A percentile compares a stretch with the other conserved stretches of the same genome.
Evolutionary conservation across 2,329 filamentous ascomycete genomes (phyloP).

Genomic region (Fusarium longipes): DNA sequence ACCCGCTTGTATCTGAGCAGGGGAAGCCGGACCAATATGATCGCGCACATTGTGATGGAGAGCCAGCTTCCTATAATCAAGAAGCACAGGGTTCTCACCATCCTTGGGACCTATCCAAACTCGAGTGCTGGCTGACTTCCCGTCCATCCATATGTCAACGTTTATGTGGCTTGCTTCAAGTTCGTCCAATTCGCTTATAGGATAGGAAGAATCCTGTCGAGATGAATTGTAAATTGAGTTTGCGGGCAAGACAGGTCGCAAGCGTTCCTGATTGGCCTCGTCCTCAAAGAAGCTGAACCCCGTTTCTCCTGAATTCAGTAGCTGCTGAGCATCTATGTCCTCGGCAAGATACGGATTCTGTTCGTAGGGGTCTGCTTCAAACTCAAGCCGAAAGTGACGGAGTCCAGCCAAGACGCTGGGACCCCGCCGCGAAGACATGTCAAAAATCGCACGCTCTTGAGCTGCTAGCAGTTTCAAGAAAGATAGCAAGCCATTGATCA

Average conservation of each 20-base stretch:
- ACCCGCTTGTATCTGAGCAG: constrained; percentile 62
- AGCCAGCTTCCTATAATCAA: constrained; percentile 61
- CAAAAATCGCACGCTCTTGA: constrained; percentile 62
- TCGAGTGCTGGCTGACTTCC: constrained; percentile 36
- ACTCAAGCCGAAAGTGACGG: constrained; percentile 65
- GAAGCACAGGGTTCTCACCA: constrained; percentile 53
- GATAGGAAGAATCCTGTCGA: constrained; percentile 2
- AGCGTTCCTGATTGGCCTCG: constrained; percentile 3
- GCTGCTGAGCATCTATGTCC: constrained; percentile 56
- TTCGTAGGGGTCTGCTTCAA: constrained; percentile 58
- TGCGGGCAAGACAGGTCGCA: constrained; percentile 17
- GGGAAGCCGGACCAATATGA: constrained; percentile 59
- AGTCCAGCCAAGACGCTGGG: constrained; percentile 62
- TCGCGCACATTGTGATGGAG: constrained; percentile 51
- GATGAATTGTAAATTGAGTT: constrained; percentile 1
- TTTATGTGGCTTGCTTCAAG: constrained; percentile 41
- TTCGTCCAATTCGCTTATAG: constrained; percentile 17
- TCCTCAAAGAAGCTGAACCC: constrained; percentile 61
- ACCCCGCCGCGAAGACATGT: constrained; percentile 51
- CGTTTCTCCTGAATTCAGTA: constrained; percentile 55
- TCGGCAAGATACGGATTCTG: constrained; percentile 50
- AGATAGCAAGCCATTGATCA: constrained; percentile 59
- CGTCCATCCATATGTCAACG: constrained; percentile 44
- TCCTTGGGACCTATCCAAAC: constrained; percentile 62
- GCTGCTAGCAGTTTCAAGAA: constrained; percentile 60